Conservation (phyloP, 345 rosid species). For the Carallia pectinifolia region DNA sequence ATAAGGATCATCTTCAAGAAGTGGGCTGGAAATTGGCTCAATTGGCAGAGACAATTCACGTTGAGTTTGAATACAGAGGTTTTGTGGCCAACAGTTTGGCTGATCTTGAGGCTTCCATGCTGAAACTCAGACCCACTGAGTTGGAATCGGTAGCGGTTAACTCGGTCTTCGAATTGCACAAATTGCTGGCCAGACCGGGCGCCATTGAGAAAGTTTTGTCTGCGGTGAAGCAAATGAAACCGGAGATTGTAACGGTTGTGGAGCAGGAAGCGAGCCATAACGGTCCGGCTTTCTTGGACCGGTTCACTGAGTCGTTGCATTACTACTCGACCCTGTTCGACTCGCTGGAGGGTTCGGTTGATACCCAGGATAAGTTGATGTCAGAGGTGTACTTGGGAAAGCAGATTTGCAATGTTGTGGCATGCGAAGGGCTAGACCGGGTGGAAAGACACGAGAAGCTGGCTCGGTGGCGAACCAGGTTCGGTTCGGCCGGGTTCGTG, state of each 20-base stretch:
- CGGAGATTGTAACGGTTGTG: slow-evolving; percentile 68
- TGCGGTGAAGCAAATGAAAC: slow-evolving; percentile 58
- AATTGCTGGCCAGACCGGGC: slow-evolving; percentile 56
- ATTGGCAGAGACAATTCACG: slow-evolving; percentile 60
- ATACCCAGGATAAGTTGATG: slow-evolving; percentile 58
- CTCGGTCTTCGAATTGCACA: slow-evolving; percentile 80
- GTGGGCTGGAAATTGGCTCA: slow-evolving; percentile 79
- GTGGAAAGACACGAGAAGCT: slow-evolving; percentile 78
- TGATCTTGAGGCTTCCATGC: slow-evolving; percentile 74
- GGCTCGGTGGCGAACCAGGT: slow-evolving; percentile 57
- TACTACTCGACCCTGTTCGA: slow-evolving; percentile 82
- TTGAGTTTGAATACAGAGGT: slow-evolving; percentile 75
- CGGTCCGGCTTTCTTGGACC: slow-evolving; percentile 68
- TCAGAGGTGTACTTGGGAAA: slow-evolving; percentile 75
- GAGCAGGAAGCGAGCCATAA: slow-evolving; percentile 89
- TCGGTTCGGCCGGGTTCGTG: slow-evolving; percentile 59
- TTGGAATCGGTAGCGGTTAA: slow-evolving; percentile 72
- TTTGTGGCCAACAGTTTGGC: slow-evolving; percentile 72
- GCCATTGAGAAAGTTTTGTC: slow-evolving; percentile 60
- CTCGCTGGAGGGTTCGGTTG: slow-evolving; percentile 63
- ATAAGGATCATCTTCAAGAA: slow-evolving; percentile 58
- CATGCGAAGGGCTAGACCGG: slow-evolving; percentile 71
- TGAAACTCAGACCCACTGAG: slow-evolving; percentile 54
- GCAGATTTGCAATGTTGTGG: slow-evolving; percentile 84
- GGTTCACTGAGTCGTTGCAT: slow-evolving; percentile 81